Base-by-base conservation (phyloP, 139 green algal genomes). In the Spirogloea muscicola region DNA sequence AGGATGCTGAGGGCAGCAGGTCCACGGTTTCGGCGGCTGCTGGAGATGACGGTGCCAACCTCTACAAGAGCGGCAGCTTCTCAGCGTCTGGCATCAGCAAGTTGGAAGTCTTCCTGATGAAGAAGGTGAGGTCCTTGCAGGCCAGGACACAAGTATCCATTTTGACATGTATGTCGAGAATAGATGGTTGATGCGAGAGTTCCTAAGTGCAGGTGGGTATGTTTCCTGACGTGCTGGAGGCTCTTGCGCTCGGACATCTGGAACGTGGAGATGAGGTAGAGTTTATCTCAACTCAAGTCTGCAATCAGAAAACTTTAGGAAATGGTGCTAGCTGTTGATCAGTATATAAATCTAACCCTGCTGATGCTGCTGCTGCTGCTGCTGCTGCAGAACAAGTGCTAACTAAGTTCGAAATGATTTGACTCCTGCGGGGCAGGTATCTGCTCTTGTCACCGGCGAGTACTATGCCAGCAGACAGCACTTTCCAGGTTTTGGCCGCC, bases 191-290 rank as follows among this genome's bases (percentile, higher is more conserved):
- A n/a, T n/a, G n/a, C n/a, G n/a, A n/a, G n/a, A n/a, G n/a, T n/a
- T n/a, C n/a, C n/a, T n/a, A n/a, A n/a, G n/a, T 49, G 68, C 70
- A 79, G 72, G 72, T 80, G 25, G 72, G 67, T 41, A 70, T 65
- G 74, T 82, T 82, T 33, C 74, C 74, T 31, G 74, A 82, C 49
- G 74, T 82, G 21, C 44, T 82, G 27, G 74, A 82, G 55, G 38
- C 41, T 25, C 59, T 82, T 10, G 49, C 74, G 10, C 40, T 59
- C 7, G 21, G 49, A n/a, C 74, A 82, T 49, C 37, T 82, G 34
- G 74, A 81, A 16, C 27, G 40, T 31, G 34, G 42, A 9, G 74
- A 82, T 63, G 27, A 82, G 66, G 70, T 79, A 7, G 43, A 5
- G 41, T 65, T n/a, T 55, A 21, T 21, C 21, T 55, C n/a, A 55